Percentiles rank a stretch among this genome's conserved stretches.
Evolutionary conservation across 176 grass and related monocot genomes (phyloP).

Genomic region (Paspalum vaginatum): DNA sequence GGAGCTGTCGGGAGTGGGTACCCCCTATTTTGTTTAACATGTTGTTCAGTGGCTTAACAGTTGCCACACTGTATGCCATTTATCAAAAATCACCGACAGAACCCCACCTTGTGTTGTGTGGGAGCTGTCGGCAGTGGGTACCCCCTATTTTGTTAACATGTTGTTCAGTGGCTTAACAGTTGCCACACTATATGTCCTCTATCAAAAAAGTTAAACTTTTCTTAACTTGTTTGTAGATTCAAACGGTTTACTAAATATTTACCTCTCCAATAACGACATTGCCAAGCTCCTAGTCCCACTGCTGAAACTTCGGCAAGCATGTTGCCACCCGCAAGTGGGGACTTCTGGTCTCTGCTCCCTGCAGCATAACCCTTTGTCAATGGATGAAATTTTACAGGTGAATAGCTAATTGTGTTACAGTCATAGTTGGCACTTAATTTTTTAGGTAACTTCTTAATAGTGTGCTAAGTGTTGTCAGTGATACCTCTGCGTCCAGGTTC

Average conservation of each 20-base stretch:
- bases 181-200: conserved; percentile 16
- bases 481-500: conserved; percentile 66
- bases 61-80: conserved; percentile 11
- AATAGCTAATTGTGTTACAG: conserved; percentile 33
- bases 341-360: conserved; percentile 94
- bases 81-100: conserved; percentile 5
- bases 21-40: conserved; percentile 1
- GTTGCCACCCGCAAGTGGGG: conserved; percentile 96
- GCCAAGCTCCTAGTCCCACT: conserved; percentile 79
- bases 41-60: background rate
- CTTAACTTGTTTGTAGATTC: conserved; percentile 47
- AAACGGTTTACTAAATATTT: conserved; percentile 50
- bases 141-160: background rate
- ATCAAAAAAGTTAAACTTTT: conserved; percentile 11
- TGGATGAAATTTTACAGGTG: conserved; percentile 97
- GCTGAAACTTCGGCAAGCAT: conserved; percentile 93
- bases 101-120: background rate
- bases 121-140: background rate
- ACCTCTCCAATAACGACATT: conserved; percentile 78
- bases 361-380: conserved; percentile 83
- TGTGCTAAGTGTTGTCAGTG: conserved; percentile 29
- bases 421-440: conserved; percentile 21
- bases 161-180: background rate
- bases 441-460: conserved; percentile 19
- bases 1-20: background rate